A percentile compares a stretch with the other conserved stretches of the same genome.
These are phyloP conservation scores for Candida parachauliodes DNA, from an alignment of 805 yeast species.

Conservation along the genomic window DNA sequence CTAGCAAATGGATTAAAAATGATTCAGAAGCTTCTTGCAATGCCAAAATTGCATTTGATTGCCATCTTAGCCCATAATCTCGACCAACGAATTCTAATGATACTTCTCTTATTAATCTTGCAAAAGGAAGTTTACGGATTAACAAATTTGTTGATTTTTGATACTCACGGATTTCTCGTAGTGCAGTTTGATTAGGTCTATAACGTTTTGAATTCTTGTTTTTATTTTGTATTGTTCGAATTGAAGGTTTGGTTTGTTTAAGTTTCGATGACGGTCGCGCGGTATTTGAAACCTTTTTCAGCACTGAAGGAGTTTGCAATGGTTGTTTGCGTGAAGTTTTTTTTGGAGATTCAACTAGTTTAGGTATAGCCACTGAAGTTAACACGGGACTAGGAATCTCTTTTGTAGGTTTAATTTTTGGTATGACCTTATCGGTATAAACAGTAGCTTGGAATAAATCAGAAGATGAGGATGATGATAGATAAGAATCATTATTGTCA, in stretches of 20 bases:
- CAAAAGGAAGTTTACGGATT: conserved; percentile 71
- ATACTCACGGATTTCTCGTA: conserved; percentile 61
- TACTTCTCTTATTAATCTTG: conserved; percentile 70
- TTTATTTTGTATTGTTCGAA: conserved; percentile 19
- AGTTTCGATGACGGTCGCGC: too few relatives aligned
- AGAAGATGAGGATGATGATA: background rate
- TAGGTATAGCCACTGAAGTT: background rate
- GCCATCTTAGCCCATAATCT: conserved; percentile 69
- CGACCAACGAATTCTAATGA: conserved; percentile 55
- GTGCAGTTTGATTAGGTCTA: conserved; percentile 63
- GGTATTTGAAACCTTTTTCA: background rate
- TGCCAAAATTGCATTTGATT: conserved; percentile 71
- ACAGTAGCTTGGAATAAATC: background rate
- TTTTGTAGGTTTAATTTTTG: background rate
- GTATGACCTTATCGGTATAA: background rate
- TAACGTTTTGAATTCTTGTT: conserved; percentile 31
- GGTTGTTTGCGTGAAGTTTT: background rate
- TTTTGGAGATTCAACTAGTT: background rate
- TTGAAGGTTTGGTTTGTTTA: conserved; percentile 4
- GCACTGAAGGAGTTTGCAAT: background rate
- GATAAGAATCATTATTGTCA: background rate
- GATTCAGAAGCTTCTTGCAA: conserved; percentile 83
- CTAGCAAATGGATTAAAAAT: conserved; percentile 65
- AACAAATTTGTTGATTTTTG: conserved; percentile 29
- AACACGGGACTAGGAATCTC: too few relatives aligned